phyloP scores from a whole-genome alignment of 306 rosid genomes.

The Senna tora region DNA sequence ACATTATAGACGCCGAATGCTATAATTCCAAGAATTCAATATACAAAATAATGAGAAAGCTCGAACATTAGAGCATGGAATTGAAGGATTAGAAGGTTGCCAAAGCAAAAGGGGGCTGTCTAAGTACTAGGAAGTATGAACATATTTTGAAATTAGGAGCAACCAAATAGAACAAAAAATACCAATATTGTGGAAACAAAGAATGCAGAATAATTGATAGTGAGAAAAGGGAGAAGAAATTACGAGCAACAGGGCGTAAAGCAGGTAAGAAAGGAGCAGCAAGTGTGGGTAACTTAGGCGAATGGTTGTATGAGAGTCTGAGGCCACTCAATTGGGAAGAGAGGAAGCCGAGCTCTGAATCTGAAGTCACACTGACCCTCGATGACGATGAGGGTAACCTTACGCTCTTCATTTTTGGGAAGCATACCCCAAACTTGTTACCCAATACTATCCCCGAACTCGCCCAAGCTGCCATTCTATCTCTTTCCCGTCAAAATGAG shows the following conservation, averaged over 20 bases:
- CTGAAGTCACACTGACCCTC: conserved; percentile 22
- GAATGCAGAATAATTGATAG: background rate
- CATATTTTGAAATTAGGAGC: background rate
- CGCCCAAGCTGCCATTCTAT: conserved; percentile 55
- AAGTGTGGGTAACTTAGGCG: conserved; percentile 30
- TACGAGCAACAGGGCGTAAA: conserved; percentile 74
- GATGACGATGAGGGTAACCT: conserved; percentile 16
- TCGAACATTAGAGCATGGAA: conserved; percentile 1
- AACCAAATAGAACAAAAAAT: background rate
- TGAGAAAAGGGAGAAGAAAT: conserved; percentile 8
- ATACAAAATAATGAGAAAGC: background rate
- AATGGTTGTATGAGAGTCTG: conserved; percentile 52
- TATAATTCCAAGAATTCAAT: background rate
- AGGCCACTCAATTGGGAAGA: conserved; percentile 73
- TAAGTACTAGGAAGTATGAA: background rate
- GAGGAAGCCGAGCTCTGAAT: conserved; percentile 60
- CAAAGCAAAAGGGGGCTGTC: background rate
- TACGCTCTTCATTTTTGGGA: conserved; percentile 28
- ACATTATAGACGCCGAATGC: background rate
- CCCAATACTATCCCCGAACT: conserved; percentile 28
- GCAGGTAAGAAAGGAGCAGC: conserved; percentile 43
- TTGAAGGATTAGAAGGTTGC: background rate
- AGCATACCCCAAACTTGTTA: conserved; percentile 21
- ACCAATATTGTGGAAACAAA: background rate
- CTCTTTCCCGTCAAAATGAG: background rate